Evolutionary conservation across 257 asterid genomes (phyloP).

Genomic region (Cynanchum wilfordii): DNA sequence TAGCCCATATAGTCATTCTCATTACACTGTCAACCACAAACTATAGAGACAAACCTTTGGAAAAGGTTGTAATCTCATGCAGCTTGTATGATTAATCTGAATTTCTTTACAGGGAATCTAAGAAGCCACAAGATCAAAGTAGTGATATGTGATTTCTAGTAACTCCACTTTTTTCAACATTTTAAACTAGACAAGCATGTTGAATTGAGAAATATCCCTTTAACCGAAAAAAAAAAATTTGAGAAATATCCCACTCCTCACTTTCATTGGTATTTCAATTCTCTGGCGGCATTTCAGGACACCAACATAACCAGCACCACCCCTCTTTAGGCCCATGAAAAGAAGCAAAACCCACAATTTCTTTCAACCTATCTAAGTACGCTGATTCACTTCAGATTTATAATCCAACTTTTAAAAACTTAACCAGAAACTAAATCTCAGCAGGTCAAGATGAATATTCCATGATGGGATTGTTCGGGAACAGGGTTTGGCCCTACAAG

Average conservation of each 20-base stretch:
- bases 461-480: background rate
- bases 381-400: background rate
- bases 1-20: no score
- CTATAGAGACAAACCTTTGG: no score
- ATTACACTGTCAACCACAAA: no score
- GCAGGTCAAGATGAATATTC: background rate
- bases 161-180: background rate
- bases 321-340: background rate
- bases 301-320: background rate
- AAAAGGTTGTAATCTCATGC: no score
- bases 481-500: background rate
- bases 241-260: no score
- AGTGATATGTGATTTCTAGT: background rate
- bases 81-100: no score
- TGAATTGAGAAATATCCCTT: background rate
- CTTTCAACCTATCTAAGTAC: background rate
- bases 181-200: background rate
- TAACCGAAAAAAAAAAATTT: no score
- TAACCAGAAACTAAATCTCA: background rate
- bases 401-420: background rate
- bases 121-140: no score
- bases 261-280: background rate
- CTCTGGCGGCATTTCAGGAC: background rate
- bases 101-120: no score
- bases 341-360: background rate